These are phyloP conservation scores for Syzygium aqueum DNA, from an alignment of 345 rosid species.

Conservation along the genomic window DNA sequence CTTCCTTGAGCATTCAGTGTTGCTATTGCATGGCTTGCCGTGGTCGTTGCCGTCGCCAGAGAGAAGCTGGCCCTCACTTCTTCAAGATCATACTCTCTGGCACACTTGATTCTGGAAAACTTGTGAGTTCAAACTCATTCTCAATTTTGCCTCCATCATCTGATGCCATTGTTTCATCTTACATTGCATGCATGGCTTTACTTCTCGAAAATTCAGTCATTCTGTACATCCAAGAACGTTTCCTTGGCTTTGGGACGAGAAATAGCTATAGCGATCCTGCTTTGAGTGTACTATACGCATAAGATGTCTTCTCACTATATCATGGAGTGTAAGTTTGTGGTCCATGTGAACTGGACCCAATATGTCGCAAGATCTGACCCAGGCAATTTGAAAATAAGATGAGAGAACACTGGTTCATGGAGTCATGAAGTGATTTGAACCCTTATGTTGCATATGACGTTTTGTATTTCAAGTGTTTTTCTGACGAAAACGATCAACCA, in stretches of 20 bases:
- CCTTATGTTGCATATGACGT: not conserved
- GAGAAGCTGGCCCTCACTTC: not conserved
- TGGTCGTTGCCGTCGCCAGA: not conserved
- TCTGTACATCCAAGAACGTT: not conserved
- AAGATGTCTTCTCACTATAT: not conserved
- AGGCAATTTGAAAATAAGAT: not conserved
- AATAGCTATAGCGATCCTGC: not conserved
- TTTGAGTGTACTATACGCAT: not conserved
- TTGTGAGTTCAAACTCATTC: not conserved
- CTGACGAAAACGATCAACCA: too few relatives aligned
- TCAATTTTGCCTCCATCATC: not conserved
- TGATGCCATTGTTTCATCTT: not conserved
- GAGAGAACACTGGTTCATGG: not conserved
- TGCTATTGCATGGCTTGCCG: not conserved
- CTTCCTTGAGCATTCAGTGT: not conserved
- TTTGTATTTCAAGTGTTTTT: not conserved
- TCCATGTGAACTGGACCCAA: not conserved
- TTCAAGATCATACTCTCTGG: not conserved
- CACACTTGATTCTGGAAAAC: not conserved
- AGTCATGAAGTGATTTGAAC: not conserved
- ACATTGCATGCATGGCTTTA: not conserved
- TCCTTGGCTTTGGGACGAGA: not conserved
- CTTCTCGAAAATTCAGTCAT: not conserved
- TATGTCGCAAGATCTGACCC: too few relatives aligned
- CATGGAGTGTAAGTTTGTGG: not conserved